Base-by-base conservation (phyloP, 306 rosid species). In the Corylus heterophylla region DNA sequence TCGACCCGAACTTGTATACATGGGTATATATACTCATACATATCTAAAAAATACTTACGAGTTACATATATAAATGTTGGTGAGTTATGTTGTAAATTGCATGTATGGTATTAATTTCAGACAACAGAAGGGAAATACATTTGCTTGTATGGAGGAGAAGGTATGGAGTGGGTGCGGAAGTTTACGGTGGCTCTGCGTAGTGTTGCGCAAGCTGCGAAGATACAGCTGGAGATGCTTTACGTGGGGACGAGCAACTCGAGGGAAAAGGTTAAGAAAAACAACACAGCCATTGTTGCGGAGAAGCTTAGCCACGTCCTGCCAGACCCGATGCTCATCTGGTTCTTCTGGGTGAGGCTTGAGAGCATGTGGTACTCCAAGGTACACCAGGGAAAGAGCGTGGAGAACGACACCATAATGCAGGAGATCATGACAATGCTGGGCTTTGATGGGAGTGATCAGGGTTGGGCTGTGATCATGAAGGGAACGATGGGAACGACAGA, bases 141-240 rank as follows among this genome's bases (percentile, higher is more conserved):
- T 83, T 90, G 94, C 87, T 77, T 92, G 69, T 92, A 83, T 14
- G 97, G 97, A 56, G 92, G 93, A 7, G 94, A 83, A 14, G 86
- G 90, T 12, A 56, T 90, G 2, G 85, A 80, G 6, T 92, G 97
- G 97, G 86, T 89, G 51, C 47, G 89, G 12, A 86, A 77, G 64
- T 90, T 90, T 67, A 89, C 90, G 12, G 78, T 13, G 14, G 12
- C 80, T 0, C 81, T 87, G 2, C 4, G 66, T 8, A 27, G 78
- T 0, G 63, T 84, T 64, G 88, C 94, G 0, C 22, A 3, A 13
- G 84, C 79, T 7, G 79, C 86, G 4, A 67, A 76, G 17, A 27
- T 87, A 17, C 80, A 80, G n/a, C 56, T 92, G 44, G 93, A 90
- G 73, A 76, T 92, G 75, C 77, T 90, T 3, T 92, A 90, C 48